A percentile compares a stretch with the other conserved stretches of the same genome.
phyloP scores from a whole-genome alignment of 345 rosid genomes.

The Syzygium oleosum region DNA sequence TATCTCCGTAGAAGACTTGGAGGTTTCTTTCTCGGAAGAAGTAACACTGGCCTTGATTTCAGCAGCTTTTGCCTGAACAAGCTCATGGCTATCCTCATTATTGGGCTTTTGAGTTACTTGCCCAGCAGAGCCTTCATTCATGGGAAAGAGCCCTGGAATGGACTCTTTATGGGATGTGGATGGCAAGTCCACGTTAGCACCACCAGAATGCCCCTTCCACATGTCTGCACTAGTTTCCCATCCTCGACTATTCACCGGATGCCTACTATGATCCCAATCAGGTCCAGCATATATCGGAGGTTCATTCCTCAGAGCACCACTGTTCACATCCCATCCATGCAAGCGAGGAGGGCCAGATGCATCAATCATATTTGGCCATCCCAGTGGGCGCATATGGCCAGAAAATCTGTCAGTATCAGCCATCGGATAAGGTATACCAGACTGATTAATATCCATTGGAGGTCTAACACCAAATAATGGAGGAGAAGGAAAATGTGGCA shows the following conservation, averaged over 20 bases:
- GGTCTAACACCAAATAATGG: conserved; percentile 74
- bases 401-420: conserved; percentile 80
- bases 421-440: conserved; percentile 71
- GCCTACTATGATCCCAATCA: conserved; percentile 88
- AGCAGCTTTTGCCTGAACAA: conserved; percentile 26
- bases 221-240: conserved; percentile 71
- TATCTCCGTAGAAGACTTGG: conserved; percentile 18
- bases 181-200: conserved; percentile 41
- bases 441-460: conserved; percentile 68
- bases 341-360: conserved; percentile 65
- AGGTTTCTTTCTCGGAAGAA: conserved; percentile 39
- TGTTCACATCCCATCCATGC: conserved; percentile 92
- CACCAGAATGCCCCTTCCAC: conserved; percentile 84
- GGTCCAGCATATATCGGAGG: conserved; percentile 53
- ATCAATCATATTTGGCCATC: conserved; percentile 94
- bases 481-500: conserved; percentile 74
- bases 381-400: conserved; percentile 76
- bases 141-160: conserved; percentile 31
- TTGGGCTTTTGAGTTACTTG: conserved; percentile 30
- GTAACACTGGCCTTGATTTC: conserved; percentile 32
- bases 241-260: conserved; percentile 46
- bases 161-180: conserved; percentile 57
- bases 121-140: conserved; percentile 36
- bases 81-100: conserved; percentile 29
- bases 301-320: conserved; percentile 77